These are phyloP conservation scores for Dichotomopilus funicola DNA, from an alignment of 2,329 filamentous ascomycete species.

Conservation along the genomic window DNA sequence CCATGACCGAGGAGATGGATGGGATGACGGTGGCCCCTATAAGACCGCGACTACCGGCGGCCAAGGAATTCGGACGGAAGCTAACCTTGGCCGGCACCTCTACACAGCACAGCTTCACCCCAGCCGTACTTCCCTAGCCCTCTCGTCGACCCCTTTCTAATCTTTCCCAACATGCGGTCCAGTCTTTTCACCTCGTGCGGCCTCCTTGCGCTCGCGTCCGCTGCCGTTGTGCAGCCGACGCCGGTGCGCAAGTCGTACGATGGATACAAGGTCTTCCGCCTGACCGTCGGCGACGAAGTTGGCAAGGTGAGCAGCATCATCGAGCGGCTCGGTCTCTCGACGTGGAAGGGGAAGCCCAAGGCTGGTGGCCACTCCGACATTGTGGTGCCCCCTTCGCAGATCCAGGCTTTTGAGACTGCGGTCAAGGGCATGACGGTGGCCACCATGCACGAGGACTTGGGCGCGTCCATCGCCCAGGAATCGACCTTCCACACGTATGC, in stretches of 20 bases:
- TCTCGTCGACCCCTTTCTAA: not conserved
- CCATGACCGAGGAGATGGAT: too few relatives aligned
- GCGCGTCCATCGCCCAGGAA: constrained; percentile 33
- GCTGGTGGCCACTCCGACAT: constrained; percentile 35
- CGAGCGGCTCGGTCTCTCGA: constrained; percentile 30
- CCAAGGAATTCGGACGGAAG: too few relatives aligned
- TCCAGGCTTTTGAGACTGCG: constrained; percentile 30
- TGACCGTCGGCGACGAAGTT: constrained; percentile 32
- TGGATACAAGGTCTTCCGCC: constrained; percentile 40
- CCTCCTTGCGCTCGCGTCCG: not conserved
- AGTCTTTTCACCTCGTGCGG: not conserved
- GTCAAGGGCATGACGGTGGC: constrained; percentile 28
- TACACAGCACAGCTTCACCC: not conserved
- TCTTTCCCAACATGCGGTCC: not conserved
- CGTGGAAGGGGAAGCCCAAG: constrained; percentile 34
- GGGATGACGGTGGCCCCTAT: too few relatives aligned
- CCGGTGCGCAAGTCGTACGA: constrained; percentile 30
- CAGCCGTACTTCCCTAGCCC: not conserved
- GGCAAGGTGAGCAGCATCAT: constrained; percentile 30
- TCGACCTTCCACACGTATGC: constrained; percentile 27
- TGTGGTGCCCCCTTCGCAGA: constrained; percentile 32
- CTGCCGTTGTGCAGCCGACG: not conserved
- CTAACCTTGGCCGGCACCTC: too few relatives aligned
- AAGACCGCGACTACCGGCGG: too few relatives aligned
- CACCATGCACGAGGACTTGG: constrained; percentile 37